A percentile compares a stretch with the other conserved stretches of the same genome.
Conservation (phyloP, 2,329 filamentous ascomycete species). For the Ophiostoma ips region DNA sequence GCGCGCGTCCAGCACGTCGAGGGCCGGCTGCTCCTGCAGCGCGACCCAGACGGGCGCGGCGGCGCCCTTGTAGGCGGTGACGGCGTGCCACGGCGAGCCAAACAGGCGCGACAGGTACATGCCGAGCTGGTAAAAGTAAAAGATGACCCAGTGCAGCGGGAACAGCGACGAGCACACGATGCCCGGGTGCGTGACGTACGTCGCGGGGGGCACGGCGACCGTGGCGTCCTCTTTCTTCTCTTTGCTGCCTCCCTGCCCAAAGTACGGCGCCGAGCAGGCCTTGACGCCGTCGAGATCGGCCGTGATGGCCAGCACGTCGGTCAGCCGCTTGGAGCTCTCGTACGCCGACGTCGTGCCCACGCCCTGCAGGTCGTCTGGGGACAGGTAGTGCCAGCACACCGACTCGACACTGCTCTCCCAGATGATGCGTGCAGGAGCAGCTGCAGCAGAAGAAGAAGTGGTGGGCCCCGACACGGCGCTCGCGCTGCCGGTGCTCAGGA, state of each 20-base stretch:
- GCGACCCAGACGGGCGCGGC: slow-evolving; percentile 65
- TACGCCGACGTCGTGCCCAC: slow-evolving; percentile 52
- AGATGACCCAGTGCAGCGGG: slow-evolving; percentile 55
- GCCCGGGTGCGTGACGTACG: slow-evolving; percentile 77
- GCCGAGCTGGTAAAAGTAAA: slow-evolving; percentile 50
- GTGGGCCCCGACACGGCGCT: slow-evolving; percentile 17
- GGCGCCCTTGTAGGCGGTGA: slow-evolving; percentile 64
- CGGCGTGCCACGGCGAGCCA: slow-evolving; percentile 79
- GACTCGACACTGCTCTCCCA: slow-evolving; percentile 82
- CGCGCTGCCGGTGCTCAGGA: slow-evolving; percentile 39
- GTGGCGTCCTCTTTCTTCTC: slow-evolving; percentile 14
- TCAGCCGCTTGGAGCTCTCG: slow-evolving; percentile 76
- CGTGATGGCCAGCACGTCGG: slow-evolving; percentile 69
- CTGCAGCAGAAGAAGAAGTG: neutral
- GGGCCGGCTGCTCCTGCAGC: slow-evolving; percentile 47
- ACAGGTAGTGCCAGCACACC: slow-evolving; percentile 31
- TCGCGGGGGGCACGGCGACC: slow-evolving; percentile 33
- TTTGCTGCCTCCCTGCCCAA: slow-evolving; percentile 20
- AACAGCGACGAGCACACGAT: slow-evolving; percentile 74
- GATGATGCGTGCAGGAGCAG: slow-evolving; percentile 51
- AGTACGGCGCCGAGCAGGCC: slow-evolving; percentile 42
- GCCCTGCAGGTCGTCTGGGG: slow-evolving; percentile 62
- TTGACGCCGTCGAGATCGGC: slow-evolving; percentile 49
- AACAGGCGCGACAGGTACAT: slow-evolving; percentile 62
- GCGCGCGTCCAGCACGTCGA: slow-evolving; percentile 42